These are phyloP conservation scores for Dissoconium aciculare DNA, from an alignment of 2,329 filamentous ascomycete genomes.

Conservation along the genomic window DNA sequence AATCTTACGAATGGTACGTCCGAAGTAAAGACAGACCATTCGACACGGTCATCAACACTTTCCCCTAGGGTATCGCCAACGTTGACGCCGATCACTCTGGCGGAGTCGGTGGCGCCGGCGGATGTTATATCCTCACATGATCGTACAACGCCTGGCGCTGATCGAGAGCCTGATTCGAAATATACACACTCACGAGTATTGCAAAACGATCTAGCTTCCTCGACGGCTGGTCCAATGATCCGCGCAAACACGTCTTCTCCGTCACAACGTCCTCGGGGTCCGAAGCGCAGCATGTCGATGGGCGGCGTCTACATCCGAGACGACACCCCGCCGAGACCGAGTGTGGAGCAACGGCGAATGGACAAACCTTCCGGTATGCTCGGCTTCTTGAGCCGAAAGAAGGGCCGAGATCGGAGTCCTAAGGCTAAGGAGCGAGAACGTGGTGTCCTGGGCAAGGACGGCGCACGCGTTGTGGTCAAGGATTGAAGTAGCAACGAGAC, in stretches of 20 bases:
- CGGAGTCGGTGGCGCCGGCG: background rate
- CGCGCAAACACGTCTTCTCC: constrained; percentile 3
- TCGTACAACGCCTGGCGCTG: too few species aligned
- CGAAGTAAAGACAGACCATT: background rate
- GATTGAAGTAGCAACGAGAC: too few species aligned
- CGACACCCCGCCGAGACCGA: constrained; percentile 45
- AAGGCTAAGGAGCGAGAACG: constrained; percentile 68
- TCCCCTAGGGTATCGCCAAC: constrained; percentile 36
- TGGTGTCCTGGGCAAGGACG: constrained; percentile 88
- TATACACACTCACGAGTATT: background rate
- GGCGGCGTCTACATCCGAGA: constrained; percentile 53
- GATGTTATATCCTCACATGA: too few species aligned
- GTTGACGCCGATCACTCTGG: constrained; percentile 13
- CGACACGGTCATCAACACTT: constrained; percentile 29
- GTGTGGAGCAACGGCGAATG: constrained; percentile 32
- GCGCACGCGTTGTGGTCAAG: constrained; percentile 49
- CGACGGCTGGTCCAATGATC: too few species aligned
- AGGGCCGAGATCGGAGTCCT: constrained; percentile 76
- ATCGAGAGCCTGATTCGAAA: background rate
- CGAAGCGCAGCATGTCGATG: constrained; percentile 58
- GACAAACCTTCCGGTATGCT: constrained; percentile 63
- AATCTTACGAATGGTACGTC: background rate
- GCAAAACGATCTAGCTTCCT: background rate
- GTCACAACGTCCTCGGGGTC: constrained; percentile 38
- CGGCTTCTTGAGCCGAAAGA: constrained; percentile 78